phyloP scores from a whole-genome alignment of 371 early-diverging fungal genomes.

The Syncephalis fuscata region DNA sequence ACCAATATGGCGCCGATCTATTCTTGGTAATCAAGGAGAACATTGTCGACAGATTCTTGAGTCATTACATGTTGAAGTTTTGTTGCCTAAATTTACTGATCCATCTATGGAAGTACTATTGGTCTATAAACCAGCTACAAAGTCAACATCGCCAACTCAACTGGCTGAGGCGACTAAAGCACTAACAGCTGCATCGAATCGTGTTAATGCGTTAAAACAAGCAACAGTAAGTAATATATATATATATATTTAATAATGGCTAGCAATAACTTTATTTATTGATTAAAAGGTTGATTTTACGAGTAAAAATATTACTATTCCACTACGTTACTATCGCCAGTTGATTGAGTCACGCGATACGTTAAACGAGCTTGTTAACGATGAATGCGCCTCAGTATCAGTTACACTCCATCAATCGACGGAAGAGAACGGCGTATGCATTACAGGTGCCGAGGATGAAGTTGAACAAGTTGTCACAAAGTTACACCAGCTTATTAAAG shows the following conservation, averaged over 20 bases:
- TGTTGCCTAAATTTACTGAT: too few relatives aligned
- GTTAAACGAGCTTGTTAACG: conserved; percentile 38
- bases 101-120: conserved; percentile 8
- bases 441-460: conserved; percentile 65
- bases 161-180: conserved; percentile 51
- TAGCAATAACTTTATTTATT: conserved; percentile 33
- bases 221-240: conserved; percentile 33
- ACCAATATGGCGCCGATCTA: conserved; percentile 41
- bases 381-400: conserved; percentile 31
- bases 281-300: conserved; percentile 44
- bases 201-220: conserved; percentile 22
- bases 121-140: conserved; percentile 51
- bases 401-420: conserved; percentile 47
- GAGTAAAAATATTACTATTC: conserved; percentile 37
- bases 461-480: conserved; percentile 50
- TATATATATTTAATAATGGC: conserved; percentile 45
- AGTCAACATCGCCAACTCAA: conserved; percentile 37
- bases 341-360: conserved; percentile 60
- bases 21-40: too few relatives aligned
- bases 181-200: conserved; percentile 20
- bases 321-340: conserved; percentile 54
- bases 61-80: too few relatives aligned
- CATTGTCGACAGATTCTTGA: too few relatives aligned
- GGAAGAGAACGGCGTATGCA: conserved; percentile 32
- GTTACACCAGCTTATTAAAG: conserved; percentile 41